Percentiles rank a stretch among this genome's conserved stretches.
phyloP scores from a whole-genome alignment of 2,329 filamentous ascomycete genomes.

The Fusarium tanahbumbuense region DNA sequence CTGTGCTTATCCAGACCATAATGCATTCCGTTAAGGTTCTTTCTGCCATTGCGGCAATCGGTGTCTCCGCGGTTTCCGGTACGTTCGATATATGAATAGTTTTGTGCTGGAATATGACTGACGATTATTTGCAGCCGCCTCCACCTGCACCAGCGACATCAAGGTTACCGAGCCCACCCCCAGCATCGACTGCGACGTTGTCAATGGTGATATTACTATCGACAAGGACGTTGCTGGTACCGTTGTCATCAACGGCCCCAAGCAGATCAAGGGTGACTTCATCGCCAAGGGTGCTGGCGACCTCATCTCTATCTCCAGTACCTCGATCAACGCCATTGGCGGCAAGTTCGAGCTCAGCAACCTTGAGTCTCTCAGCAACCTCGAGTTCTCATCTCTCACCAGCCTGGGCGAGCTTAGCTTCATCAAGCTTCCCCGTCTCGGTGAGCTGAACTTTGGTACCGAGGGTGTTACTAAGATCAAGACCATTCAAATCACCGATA shows the following conservation, averaged over 20 bases:
- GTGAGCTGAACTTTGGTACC: constrained; percentile 61
- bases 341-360: constrained; percentile 77
- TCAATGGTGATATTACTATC: constrained; percentile 76
- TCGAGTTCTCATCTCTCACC: constrained; percentile 74
- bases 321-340: constrained; percentile 72
- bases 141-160: constrained; percentile 64
- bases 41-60: constrained; percentile 59
- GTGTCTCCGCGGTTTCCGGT: constrained; percentile 58
- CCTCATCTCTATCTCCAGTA: constrained; percentile 72
- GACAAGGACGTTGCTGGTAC: constrained; percentile 64
- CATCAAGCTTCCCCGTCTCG: constrained; percentile 74
- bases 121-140: constrained; percentile 42
- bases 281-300: constrained; percentile 68
- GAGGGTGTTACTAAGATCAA: constrained; percentile 73
- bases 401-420: constrained; percentile 76
- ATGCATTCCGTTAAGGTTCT: constrained; percentile 61
- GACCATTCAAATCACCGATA: constrained; percentile 84
- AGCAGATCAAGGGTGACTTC: constrained; percentile 68
- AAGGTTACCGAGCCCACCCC: constrained; percentile 72
- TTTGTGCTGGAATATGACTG: not conserved
- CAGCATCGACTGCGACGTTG: constrained; percentile 73
- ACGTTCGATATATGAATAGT: constrained; percentile 33
- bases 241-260: constrained; percentile 71
- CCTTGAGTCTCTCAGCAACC: constrained; percentile 74
- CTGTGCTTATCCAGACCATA: constrained; percentile 49